Evolutionary conservation across 2,329 filamentous ascomycete genomes (phyloP).

Genomic region (Blastomyces gilchristii): DNA sequence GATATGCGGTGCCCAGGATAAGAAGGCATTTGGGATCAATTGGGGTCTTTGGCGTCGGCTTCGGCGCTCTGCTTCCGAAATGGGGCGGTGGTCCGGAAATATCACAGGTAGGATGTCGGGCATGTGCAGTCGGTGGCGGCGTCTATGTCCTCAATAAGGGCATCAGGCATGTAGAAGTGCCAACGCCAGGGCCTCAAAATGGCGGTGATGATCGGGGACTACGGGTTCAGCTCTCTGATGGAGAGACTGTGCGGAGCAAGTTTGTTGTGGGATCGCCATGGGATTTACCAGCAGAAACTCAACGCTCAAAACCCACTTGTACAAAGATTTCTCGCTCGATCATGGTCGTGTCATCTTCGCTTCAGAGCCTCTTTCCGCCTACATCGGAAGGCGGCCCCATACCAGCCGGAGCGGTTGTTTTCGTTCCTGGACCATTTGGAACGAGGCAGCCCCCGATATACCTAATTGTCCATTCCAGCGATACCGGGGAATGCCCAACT

Average conservation of each 20-base stretch:
- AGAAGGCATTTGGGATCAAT: conserved; percentile 75
- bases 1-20: conserved; percentile 62
- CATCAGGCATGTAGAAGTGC: conserved; percentile 35
- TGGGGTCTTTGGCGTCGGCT: conserved; percentile 77
- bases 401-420: conserved; percentile 54
- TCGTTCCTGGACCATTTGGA: conserved; percentile 27
- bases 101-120: conserved; percentile 81
- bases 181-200: conserved; percentile 8
- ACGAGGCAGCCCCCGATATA: conserved; percentile 42
- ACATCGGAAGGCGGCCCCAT: conserved; percentile 63
- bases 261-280: conserved; percentile 30
- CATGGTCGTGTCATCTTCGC: conserved; percentile 56
- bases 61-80: conserved; percentile 81
- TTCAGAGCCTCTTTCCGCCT: conserved; percentile 58
- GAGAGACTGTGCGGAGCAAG: conserved; percentile 29
- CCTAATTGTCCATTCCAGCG: conserved; percentile 67
- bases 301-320: conserved; percentile 12
- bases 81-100: conserved; percentile 87
- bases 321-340: conserved; percentile 50
- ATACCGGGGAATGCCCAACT: conserved; percentile 80
- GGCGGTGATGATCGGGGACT: conserved; percentile 17
- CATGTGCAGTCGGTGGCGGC: conserved; percentile 79
- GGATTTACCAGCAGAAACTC: conserved; percentile 25
- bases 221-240: conserved; percentile 27
- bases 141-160: conserved; percentile 77